A percentile compares a stretch with the other conserved stretches of the same genome.
phyloP scores from a whole-genome alignment of 345 rosid species.

The Microcos paniculata region DNA sequence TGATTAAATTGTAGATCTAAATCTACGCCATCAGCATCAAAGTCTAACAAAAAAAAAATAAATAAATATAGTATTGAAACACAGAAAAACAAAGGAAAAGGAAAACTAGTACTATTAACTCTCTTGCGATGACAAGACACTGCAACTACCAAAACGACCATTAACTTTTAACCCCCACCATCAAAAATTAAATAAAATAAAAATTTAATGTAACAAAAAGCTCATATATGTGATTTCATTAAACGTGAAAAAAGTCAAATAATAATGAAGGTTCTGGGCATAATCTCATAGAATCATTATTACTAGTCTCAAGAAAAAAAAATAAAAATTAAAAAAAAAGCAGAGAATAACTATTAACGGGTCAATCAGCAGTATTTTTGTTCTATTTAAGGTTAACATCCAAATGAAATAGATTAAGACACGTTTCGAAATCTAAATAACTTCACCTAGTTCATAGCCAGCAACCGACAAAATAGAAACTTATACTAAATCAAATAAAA shows the following conservation, averaged over 20 bases:
- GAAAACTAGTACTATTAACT: background rate
- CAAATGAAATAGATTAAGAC: conserved; percentile 26
- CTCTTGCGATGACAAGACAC: conserved; percentile 40
- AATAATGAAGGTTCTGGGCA: background rate
- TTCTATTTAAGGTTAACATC: conserved; percentile 12
- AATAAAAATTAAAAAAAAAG: too few species aligned
- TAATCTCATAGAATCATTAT: background rate
- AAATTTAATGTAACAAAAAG: background rate
- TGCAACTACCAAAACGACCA: conserved; percentile 51
- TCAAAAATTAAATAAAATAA: conserved; percentile 4
- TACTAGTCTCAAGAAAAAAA: background rate
- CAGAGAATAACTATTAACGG: background rate
- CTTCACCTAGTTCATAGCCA: conserved; percentile 23
- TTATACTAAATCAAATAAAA: conserved; percentile 7
- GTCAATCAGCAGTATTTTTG: background rate
- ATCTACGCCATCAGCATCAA: conserved; percentile 23
- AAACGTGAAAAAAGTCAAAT: background rate
- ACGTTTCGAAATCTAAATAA: conserved; percentile 23
- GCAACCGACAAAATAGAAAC: conserved; percentile 38
- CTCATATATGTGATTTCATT: too few species aligned
- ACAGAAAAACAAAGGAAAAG: background rate
- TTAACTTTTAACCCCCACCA: conserved; percentile 13
- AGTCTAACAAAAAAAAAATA: conserved; percentile 1
- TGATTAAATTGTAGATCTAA: conserved; percentile 27
- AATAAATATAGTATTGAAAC: background rate